Conservation (phyloP, 2,329 filamentous ascomycete genomes). For the Neocucurbitaria cava region DNA sequence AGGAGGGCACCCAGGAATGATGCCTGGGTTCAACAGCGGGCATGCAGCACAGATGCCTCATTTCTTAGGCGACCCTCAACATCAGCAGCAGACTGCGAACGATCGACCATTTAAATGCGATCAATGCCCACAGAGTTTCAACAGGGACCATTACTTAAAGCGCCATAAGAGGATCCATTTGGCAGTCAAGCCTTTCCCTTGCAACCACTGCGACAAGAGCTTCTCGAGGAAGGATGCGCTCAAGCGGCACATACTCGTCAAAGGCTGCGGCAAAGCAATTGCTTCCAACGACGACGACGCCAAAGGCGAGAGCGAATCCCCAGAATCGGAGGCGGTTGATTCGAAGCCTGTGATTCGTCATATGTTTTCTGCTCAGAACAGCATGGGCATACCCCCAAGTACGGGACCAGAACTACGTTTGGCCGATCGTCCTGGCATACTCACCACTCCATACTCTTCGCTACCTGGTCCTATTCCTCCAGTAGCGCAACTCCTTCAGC, state of each 20-base stretch:
- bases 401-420: no score
- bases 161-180: constrained; percentile 94
- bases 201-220: constrained; percentile 89
- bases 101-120: constrained; percentile 96
- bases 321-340: constrained; percentile 20
- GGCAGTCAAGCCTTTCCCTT: constrained; percentile 94
- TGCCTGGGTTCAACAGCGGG: constrained; percentile 66
- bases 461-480: no score
- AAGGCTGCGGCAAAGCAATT: constrained; percentile 66
- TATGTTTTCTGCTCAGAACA: no score
- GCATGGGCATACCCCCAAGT: no score
- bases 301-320: constrained; percentile 45
- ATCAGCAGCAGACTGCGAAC: constrained; percentile 63
- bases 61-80: constrained; percentile 61
- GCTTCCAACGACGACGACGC: constrained; percentile 37
- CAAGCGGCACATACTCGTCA: constrained; percentile 76
- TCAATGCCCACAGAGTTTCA: constrained; percentile 90
- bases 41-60: constrained; percentile 71
- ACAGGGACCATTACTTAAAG: constrained; percentile 94
- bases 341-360: no score
- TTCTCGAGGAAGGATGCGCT: constrained; percentile 96
- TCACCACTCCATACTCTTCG: no score
- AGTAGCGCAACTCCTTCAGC: no score
- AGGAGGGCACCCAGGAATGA: constrained; percentile 64
- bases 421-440: no score